Evolutionary conservation across 768 basidiomycete genomes (phyloP), one percentile per base, ranked within the genome.

Genomic region (Hericium coralloides): DNA sequence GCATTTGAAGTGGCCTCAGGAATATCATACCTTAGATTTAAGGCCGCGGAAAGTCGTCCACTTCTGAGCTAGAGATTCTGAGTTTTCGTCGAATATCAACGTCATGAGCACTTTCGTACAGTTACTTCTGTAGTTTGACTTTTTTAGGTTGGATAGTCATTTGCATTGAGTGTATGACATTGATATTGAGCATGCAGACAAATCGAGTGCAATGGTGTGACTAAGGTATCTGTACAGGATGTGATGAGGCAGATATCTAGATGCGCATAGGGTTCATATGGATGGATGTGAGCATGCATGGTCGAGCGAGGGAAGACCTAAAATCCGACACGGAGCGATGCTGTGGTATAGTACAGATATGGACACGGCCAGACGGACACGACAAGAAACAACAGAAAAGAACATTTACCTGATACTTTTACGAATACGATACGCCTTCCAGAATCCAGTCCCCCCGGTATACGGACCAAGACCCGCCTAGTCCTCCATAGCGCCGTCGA

Each of bases 401-500:
- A 51, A 53, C 50, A 58, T 36, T 10, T 22, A 23, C 56, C 14
- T 38, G 23, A 23, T 39, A 18, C 53, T 55, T 53, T 37, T 31
- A 31, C 26, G 26, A 31, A 31, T 31, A 31, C 26, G 26, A 31
- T 31, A 31, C 26, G 26, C 26, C 26, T 31, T 31, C 8, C n/a
- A n/a, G n/a, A n/a, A n/a, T n/a, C n/a, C 8, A 4, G 8, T 31
- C 26, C 26, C 26, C 26, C 8, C 8, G 26, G 26, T 31, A 31
- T 31, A 31, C 26, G 5, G 43, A 45, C 14, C 12, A 45, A 17
- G 17, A 17, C 12, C 12, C 43, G 26, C 43, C 71, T 60, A 81
- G 60, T 73, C 73, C 66, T 79, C 73, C 65, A 72, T 72, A 47
- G 79, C 77, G 54, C 71, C 74, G 56, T 71, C 72, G 60, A 81